These are phyloP conservation scores for Amphirosellinia nigrospora DNA, from an alignment of 495 filamentous ascomycete species.

Conservation along the genomic window DNA sequence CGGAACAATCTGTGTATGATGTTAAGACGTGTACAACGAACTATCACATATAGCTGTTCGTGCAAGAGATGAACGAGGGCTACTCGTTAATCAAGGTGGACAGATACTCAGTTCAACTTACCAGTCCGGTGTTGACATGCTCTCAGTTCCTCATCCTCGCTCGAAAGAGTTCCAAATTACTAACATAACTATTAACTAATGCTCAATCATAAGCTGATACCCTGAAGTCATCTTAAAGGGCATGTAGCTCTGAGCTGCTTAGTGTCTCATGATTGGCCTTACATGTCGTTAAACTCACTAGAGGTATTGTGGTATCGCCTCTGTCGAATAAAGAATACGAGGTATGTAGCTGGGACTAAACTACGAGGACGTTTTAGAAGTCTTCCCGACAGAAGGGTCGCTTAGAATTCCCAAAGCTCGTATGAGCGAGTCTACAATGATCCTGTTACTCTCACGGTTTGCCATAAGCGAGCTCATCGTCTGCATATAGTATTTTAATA, in stretches of 20 bases:
- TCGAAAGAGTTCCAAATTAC: not conserved
- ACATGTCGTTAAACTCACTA: not conserved
- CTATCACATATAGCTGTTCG: not conserved
- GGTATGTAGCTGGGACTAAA: not conserved
- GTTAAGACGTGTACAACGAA: too few species aligned
- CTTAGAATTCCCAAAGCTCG: not conserved
- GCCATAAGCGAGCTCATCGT: not conserved
- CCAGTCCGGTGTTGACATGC: not conserved
- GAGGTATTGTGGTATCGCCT: not conserved
- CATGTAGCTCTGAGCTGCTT: not conserved
- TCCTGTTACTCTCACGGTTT: not conserved
- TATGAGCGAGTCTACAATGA: not conserved
- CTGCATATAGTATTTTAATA: not conserved
- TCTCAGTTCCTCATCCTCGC: not conserved
- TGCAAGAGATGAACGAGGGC: not conserved
- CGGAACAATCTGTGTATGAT: too few species aligned
- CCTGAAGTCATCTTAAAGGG: not conserved
- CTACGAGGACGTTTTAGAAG: not conserved
- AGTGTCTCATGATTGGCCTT: not conserved
- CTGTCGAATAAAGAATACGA: not conserved
- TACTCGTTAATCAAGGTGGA: not conserved
- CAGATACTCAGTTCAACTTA: not conserved
- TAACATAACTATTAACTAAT: not conserved
- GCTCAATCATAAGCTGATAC: not conserved
- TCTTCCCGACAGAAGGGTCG: not conserved